Evolutionary conservation across 768 basidiomycete species (phyloP), one percentile per base, ranked within the genome.

Genomic region (Mrakia blollopis): DNA sequence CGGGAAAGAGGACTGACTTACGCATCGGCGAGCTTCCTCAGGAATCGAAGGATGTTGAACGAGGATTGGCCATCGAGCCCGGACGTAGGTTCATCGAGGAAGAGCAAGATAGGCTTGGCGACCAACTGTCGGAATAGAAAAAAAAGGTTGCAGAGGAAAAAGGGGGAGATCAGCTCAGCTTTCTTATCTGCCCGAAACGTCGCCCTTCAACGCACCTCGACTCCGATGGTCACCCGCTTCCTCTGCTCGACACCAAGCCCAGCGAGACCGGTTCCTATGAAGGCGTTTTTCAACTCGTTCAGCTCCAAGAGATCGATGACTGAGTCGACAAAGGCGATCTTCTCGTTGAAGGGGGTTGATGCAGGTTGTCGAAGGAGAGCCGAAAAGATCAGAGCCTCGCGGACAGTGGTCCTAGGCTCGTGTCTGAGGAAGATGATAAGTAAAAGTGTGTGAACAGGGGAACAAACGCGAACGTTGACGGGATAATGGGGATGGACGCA

Each of bases 1-100:
- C 44, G 14, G 14, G 44, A 44, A 14, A 44, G 14, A 14, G 44
- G 44, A 44, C 44, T 14, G 44, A 44, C 44, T 44, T 11, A 44
- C 78, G 87, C 88, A 76, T 91, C 87, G 11, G 92, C 92, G 41
- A 94, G 88, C 65, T 89, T 87, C 14, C 90, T 86, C 62, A 94
- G 85, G 85, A 94, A 92, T 3, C 83, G 82, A 61, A 84, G 83
- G 30, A 93, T 92, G 5, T 89, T 89, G 92, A 91, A 92, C 5
- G 92, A 92, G 72, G 90, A 91, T 83, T 93, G 92, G 4, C 92
- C 92, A 82, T 93, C 92, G 75, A 87, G 81, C 77, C 85, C 85
- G 23, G 84, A 85, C 30, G 85, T 85, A 21, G 84, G 84, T 74
- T 86, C 86, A 79, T 89, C 90, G 78, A 85, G 81, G 83, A 85